Base-by-base conservation (phyloP, 768 basidiomycete species). In the Phaeotremella skinneri region DNA sequence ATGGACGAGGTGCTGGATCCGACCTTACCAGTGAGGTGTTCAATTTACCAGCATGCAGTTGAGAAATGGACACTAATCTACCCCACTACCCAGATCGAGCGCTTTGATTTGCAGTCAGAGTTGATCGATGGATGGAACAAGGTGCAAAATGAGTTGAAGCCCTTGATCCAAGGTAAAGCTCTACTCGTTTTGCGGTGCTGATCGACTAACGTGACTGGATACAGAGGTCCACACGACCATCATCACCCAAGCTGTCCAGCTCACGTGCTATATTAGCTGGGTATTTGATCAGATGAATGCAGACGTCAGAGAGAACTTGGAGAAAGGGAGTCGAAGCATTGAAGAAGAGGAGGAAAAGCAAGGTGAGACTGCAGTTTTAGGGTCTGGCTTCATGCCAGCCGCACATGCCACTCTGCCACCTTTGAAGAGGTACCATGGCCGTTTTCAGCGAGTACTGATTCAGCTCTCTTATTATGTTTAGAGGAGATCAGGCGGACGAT, bases 281-380 rank as follows among this genome's bases (percentile, higher is more conserved):
- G 9, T 68, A 3, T 67, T 65, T 55, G 51, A 64, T 26, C 25
- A 42, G 30, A 17, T 67, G 4, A 59, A 61, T 25, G 56, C 39
- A 9, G 56, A 61, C 17, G 51, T 52, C 16, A 39, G 51, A 31
- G 52, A 57, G n/a, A 47, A 61, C 6, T 56, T 72, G 11, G 50
- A 59, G 17, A 42, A 52, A 9, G 70, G 70, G 1, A 53, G 67
- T 9, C 31, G 42, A 17, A 26, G 16, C 4, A 72, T 72, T 52
- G 52, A 63, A 20, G 65, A 9, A 25, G 61, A 69, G 53, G 68
- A 67, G 34, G 20, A 5, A 20, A 59, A 64, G 32, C 70, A 72
- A 30, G 69, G 69, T 71, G 34, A 50, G 69, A 52, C 25, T 48
- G 26, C 16, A 17, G 16, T 20, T 4, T 30, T 56, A 31, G n/a